Base-by-base conservation (phyloP, 345 rosid species). In the Hevea brasiliensis region DNA sequence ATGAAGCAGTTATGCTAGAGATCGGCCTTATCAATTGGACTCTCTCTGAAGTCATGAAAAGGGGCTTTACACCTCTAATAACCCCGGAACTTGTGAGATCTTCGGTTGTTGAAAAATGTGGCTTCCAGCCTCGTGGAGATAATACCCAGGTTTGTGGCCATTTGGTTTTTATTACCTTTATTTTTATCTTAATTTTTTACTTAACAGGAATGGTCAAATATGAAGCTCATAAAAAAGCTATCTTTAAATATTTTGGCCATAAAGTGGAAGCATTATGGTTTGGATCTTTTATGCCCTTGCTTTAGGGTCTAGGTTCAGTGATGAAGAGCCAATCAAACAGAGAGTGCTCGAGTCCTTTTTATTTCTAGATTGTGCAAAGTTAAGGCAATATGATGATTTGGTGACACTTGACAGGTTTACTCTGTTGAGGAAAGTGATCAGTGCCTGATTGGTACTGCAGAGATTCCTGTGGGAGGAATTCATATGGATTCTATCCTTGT, bases 381-480 rank as follows among this genome's bases (percentile, higher is more conserved):
- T 13, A 26, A 54, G 14, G 32, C 55, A 41, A 74, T 47, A 56
- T 72, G 7, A 65, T 47, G 66, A 37, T 67, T 32, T 61, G 41
- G 29, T 66, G 40, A 66, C 61, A 37, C 44, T 70, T 71, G 27
- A 65, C 90, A 92, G 97, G 98, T 94, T 53, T 92, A 90, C 76
- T 88, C 97, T 21, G 86, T 94, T 3, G 88, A 89, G 72, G 88
- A 85, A 70, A 87, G 90, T 68, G 97, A 94, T 53, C 98, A 92
- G 61, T 94, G 97, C 85, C 97, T 92, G 71, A 89, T 94, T 75
- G 97, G 98, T 59, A 94, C 98, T 8, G 97, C 98, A 67, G 98
- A 94, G 83, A 94, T 94, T 67, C 97, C 97, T 6, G 90, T 92
- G 12, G 98, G 98, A 64, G 98, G 98, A 60, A 86, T 92, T 44